Evolutionary conservation across 2,329 filamentous ascomycete species (phyloP), one percentile per base, ranked within the genome.

Genomic region (Calonectria crousiana): DNA sequence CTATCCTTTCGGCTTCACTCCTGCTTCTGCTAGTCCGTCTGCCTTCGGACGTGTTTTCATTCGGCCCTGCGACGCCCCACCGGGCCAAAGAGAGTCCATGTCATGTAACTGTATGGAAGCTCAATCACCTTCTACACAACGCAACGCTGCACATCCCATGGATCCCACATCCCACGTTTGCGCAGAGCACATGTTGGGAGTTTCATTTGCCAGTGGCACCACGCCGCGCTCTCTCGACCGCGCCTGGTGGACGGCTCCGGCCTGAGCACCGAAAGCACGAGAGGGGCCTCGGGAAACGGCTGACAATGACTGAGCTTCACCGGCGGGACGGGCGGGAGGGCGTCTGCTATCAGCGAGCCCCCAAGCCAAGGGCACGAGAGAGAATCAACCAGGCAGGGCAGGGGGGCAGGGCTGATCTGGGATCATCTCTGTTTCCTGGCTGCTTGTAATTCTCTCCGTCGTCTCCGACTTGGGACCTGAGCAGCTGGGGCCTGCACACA

Each of bases 151-250:
- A 75, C 44, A 78, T 79, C 44, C 41, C 53, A 72, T 56, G 36
- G 44, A 72, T 69, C 34, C 53, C 56, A 60, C 56, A 36, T 52
- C 44, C 44, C 65, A 71, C 71, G 56, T 47, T 52, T 36, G 65
- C 41, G 67, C 72, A 68, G 67, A 38, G 71, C 64, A 72, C 75
- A 70, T 73, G 51, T 65, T 67, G 38, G 65, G 76, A 76, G 73
- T 72, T 73, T 77, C 70, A 69, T 64, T 66, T 74, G 51, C 51
- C 65, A 75, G 77, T 78, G 77, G 75, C 75, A 78, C 77, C 75
- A 77, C 75, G 72, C 60, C 67, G 58, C 49, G 72, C 44, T 68
- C 65, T 47, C 20, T 47, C 44, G 67, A 65, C 65, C 28, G 67
- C 67, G 73, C 62, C 52, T 60, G 68, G n/a, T 62, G 32, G 36